Conservation (phyloP, 2,329 filamentous ascomycete genomes). For the Aspergillus oerlinghausenensis region DNA sequence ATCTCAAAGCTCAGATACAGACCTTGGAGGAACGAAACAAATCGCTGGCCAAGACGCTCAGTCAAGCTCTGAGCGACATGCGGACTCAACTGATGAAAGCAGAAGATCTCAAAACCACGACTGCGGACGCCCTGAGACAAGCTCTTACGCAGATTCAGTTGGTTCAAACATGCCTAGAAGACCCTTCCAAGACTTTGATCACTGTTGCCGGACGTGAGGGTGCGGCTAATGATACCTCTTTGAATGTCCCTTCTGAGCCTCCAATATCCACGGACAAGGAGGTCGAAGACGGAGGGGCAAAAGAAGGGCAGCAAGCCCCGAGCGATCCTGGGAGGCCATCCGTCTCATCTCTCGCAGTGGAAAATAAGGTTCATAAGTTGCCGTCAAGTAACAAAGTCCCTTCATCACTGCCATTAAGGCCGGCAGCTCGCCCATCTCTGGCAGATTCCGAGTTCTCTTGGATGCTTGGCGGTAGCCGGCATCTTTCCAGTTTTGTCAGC, state of each 20-base stretch:
- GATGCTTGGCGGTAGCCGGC: constrained; percentile 45
- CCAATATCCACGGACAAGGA: neutral
- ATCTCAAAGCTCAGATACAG: constrained; percentile 30
- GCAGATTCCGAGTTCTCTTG: constrained; percentile 47
- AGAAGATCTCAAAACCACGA: constrained; percentile 19
- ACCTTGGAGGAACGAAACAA: constrained; percentile 38
- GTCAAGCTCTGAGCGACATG: constrained; percentile 39
- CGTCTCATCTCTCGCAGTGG: constrained; percentile 7
- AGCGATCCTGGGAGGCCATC: constrained; percentile 3
- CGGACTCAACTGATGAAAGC: constrained; percentile 28
- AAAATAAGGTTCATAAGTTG: constrained; percentile 2
- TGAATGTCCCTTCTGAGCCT: constrained; percentile 1
- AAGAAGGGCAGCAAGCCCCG: constrained; percentile 3
- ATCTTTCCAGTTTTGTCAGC: constrained; percentile 43
- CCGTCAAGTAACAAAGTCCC: constrained; percentile 6
- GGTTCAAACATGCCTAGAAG: constrained; percentile 41
- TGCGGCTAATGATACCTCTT: constrained; percentile 2
- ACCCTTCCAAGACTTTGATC: constrained; percentile 31
- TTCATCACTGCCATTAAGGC: constrained; percentile 20
- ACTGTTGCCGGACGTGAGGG: constrained; percentile 3
- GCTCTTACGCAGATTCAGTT: constrained; percentile 39
- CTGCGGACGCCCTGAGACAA: constrained; percentile 31
- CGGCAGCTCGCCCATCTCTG: constrained; percentile 36
- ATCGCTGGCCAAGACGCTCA: constrained; percentile 37
- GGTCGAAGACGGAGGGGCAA: neutral